Evolutionary conservation across 2,329 filamentous ascomycete genomes (phyloP).

Genomic region (Ophiostoma tasmaniense): DNA sequence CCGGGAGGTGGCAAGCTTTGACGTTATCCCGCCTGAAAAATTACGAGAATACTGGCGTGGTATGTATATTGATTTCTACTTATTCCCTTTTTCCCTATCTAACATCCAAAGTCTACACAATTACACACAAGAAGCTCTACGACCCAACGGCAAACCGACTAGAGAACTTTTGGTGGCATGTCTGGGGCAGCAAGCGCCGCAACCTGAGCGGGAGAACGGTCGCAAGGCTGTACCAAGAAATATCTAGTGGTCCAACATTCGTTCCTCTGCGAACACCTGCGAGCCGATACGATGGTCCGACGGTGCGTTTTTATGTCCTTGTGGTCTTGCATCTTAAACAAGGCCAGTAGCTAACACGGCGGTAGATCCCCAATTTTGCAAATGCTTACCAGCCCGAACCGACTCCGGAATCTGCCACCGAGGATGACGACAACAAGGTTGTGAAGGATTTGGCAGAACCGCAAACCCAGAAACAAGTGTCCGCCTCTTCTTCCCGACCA

Average conservation of each 20-base stretch:
- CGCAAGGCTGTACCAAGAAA: conserved; percentile 48
- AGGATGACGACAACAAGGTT: neutral
- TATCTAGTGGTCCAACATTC: conserved; percentile 49
- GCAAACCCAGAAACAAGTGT: neutral
- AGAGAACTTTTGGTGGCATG: conserved; percentile 60
- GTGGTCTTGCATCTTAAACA: neutral
- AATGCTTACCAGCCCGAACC: conserved; percentile 17
- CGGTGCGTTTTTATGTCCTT: conserved; percentile 33
- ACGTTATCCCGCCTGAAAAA: conserved; percentile 42
- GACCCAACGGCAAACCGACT: conserved; percentile 55
- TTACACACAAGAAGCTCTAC: conserved; percentile 47
- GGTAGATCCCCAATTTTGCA: neutral
- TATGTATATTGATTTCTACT: conserved; percentile 23
- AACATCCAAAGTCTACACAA: conserved; percentile 45
- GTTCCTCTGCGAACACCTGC: conserved; percentile 45
- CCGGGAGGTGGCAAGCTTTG: conserved; percentile 44
- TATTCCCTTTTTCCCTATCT: too few species aligned
- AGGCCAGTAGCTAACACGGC: neutral
- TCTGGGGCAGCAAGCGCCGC: conserved; percentile 51
- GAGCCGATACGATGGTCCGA: conserved; percentile 44
- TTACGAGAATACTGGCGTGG: conserved; percentile 51
- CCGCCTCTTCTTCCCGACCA: conserved; percentile 37
- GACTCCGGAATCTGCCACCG: neutral
- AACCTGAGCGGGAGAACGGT: conserved; percentile 44
- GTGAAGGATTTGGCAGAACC: neutral